phyloP scores from a whole-genome alignment of 108 stramenopile species.

The Fragilariopsis cylindrus region DNA sequence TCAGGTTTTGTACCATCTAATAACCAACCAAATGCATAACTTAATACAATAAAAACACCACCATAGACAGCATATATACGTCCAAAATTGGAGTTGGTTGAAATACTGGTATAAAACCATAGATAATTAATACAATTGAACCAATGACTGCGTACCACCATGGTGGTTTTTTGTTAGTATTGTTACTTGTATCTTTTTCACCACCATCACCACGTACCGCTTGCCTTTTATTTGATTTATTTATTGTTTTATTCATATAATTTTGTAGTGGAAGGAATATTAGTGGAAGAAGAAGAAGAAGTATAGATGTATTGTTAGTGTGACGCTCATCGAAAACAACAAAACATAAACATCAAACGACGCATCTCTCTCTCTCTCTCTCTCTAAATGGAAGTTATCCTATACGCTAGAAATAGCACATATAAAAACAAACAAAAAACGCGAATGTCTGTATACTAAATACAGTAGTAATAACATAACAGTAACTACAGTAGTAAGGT shows the following conservation, averaged over 20 bases:
- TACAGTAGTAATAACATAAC: no score
- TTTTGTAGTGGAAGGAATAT: neutral
- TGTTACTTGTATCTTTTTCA: neutral
- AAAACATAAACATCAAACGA: neutral
- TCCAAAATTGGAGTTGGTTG: slow-evolving; percentile 82
- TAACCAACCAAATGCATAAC: slow-evolving; percentile 76
- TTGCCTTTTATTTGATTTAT: neutral
- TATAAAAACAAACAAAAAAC: neutral
- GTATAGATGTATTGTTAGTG: neutral
- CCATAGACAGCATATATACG: slow-evolving; percentile 86
- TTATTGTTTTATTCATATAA: slow-evolving; percentile 30
- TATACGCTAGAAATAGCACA: no score
- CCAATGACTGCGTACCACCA: slow-evolving; percentile 82
- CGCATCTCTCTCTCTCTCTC: no score
- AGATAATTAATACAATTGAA: slow-evolving; percentile 53
- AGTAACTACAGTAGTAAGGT: no score
- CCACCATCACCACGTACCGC: neutral
- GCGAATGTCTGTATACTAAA: neutral
- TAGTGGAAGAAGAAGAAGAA: neutral
- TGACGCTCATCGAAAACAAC: neutral
- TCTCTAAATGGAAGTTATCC: no score
- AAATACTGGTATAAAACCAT: slow-evolving; percentile 75
- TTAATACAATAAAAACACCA: slow-evolving; percentile 78
- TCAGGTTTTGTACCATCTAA: slow-evolving; percentile 75
- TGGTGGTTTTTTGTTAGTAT: slow-evolving; percentile 38